phyloP scores from a whole-genome alignment of 768 basidiomycete species.

The Daedalea quercina region DNA sequence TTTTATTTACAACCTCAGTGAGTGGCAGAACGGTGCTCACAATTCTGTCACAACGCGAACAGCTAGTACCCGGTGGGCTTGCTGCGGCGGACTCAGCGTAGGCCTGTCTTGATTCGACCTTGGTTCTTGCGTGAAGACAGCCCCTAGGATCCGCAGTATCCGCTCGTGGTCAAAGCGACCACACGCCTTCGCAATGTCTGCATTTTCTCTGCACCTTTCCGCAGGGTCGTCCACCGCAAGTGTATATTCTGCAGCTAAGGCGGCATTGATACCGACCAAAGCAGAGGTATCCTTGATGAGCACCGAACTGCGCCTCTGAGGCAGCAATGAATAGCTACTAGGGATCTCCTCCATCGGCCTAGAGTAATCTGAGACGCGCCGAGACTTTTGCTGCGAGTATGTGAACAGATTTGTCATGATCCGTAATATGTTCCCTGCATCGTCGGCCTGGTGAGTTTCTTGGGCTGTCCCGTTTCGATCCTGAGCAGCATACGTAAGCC shows the following conservation, averaged over 20 bases:
- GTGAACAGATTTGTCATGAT: conserved; percentile 75
- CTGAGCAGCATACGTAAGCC: conserved; percentile 52
- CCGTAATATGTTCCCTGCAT: conserved; percentile 55
- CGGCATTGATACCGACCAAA: conserved; percentile 41
- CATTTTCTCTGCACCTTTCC: conserved; percentile 53
- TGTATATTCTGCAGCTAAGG: conserved; percentile 57
- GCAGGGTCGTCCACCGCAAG: conserved; percentile 34
- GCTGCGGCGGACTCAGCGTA: background rate
- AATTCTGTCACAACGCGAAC: conserved; percentile 20
- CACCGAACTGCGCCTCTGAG: conserved; percentile 49
- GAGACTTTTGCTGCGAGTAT: conserved; percentile 17
- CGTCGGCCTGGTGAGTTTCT: conserved; percentile 38
- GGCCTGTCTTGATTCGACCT: background rate
- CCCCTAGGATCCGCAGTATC: conserved; percentile 49
- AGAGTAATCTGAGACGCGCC: conserved; percentile 32
- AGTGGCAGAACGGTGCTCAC: conserved; percentile 14
- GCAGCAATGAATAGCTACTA: conserved; percentile 36
- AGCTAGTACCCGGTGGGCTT: background rate
- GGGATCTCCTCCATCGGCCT: conserved; percentile 34
- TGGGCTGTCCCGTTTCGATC: conserved; percentile 38
- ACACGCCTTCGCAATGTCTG: conserved; percentile 46
- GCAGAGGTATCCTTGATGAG: conserved; percentile 48
- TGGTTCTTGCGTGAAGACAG: conserved; percentile 33
- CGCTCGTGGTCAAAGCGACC: conserved; percentile 68
- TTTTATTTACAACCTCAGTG: background rate